Base-by-base conservation (phyloP, 139 green algal genomes). In the Spirogloea muscicola region DNA sequence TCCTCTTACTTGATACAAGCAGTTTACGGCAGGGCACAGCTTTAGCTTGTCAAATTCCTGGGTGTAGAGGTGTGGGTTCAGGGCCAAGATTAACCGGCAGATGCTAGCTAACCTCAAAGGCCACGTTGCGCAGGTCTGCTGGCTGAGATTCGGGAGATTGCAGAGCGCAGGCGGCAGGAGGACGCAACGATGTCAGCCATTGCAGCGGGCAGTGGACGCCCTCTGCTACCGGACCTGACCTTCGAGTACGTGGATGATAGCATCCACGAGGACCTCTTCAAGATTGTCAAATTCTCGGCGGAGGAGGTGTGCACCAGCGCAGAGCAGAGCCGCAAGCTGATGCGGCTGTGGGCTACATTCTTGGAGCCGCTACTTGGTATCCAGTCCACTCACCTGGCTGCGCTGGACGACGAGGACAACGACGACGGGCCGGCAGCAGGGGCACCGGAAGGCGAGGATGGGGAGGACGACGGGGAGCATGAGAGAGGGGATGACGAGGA, bases 321-420 rank as follows among this genome's bases (percentile, higher is more conserved):
- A 0, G 82, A 87, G 42, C 46, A 74, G 33, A 67, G 16, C 0
- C 68, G 58, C 9, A 81, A 85, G 49, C 83, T 90, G 0, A 72
- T 95, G 71, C 58, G 71, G n/a, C 84, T 95, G 18, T 96, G 90
- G 88, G 82, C 84, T 36, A 57, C 67, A 13, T 88, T 95, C 13
- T 57, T 97, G 13, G 94, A 98, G 86, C 76, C 86, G 0, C 90
- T 96, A 66, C 94, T 97, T 67, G 88, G 88, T 37, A 65, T 96
- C 61, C 77, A 76, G 10, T 7, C 60, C 25, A 86, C 83, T 49
- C 38, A 29, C 6, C 27, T 61, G 27, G n/a, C 10, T 16, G 68
- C 49, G 37, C 68, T 33, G 40, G 68, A 77, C 55, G 68, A 73
- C 33, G 34, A 40, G 4, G 40, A 57, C 36, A 27, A 72, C n/a